phyloP scores from a whole-genome alignment of 2,329 filamentous ascomycete species.

The Fusarium odoratissimum region DNA sequence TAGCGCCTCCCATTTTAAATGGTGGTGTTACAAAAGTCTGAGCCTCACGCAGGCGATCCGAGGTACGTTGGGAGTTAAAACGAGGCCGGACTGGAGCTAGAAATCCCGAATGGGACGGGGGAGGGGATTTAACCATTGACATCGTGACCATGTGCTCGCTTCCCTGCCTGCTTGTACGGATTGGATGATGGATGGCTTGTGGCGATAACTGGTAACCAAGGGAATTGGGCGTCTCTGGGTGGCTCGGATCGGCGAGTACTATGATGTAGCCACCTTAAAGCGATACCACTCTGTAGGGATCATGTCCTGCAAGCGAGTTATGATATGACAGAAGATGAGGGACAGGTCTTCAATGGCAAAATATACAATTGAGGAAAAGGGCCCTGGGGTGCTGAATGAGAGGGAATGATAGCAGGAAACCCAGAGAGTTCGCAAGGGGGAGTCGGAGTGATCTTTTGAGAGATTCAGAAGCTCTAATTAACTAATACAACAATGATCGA shows the following conservation, averaged over 20 bases:
- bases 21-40: slow-evolving; percentile 52
- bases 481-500: slow-evolving; percentile 34
- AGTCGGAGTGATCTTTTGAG: background rate
- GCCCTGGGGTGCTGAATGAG: background rate
- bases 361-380: slow-evolving; percentile 13
- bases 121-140: slow-evolving; percentile 36
- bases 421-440: background rate
- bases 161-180: slow-evolving; percentile 8
- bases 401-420: background rate
- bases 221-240: slow-evolving; percentile 24
- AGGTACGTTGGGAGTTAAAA: slow-evolving; percentile 63
- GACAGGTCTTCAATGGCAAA: slow-evolving; percentile 1
- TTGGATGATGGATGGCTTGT: slow-evolving; percentile 30
- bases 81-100: slow-evolving; percentile 53
- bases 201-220: slow-evolving; percentile 26
- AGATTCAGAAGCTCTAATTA: slow-evolving; percentile 30
- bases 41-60: slow-evolving; percentile 63
- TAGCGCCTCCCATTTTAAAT: slow-evolving; percentile 57
- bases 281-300: slow-evolving; percentile 41
- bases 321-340: slow-evolving; percentile 13
- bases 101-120: slow-evolving; percentile 33
- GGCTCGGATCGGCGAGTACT: slow-evolving; percentile 41
- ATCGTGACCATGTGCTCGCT: slow-evolving; percentile 22
- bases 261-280: slow-evolving; percentile 45
- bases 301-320: slow-evolving; percentile 37